Evolutionary conservation across 495 filamentous ascomycete species (phyloP), one percentile per base, ranked within the genome.

Genomic region (Penicillium egyptiacum): DNA sequence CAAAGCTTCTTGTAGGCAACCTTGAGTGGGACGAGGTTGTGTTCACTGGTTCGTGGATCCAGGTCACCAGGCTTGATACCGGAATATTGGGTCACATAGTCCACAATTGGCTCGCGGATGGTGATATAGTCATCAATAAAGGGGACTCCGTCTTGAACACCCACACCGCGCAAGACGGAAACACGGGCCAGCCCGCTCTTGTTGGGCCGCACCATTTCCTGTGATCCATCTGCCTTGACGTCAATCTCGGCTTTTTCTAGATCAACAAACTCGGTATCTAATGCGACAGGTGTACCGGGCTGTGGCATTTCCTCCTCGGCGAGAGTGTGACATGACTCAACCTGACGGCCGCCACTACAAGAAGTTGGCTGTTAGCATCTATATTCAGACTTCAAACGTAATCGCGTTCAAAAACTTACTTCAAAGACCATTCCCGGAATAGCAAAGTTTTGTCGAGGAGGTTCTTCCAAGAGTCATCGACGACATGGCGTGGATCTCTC

Each of bases 111-210:
- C 58, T 96, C 94, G 20, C 86, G 85, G 55, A 92, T 91, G 19
- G 83, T 85, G 55, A 99, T 96, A 73, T 98, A 98, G 69, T 99
- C 94, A 67, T 99, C 94, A 43, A 99, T 92, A 68, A 98, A 97
- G 0, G 94, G 88, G 0, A 87, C 71, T 9, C 90, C 90, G 72
- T 93, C 89, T 22, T 84, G 69, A 50, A 84, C 77, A 35, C 90
- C 92, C 2, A 81, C 74, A 14, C 90, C 94, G 41, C 94, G 81
- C 16, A 98, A 78, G 2, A 96, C 91, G 5, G 91, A 96, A 7
- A 94, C 91, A 54, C 94, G 82, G 22, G 92, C 94, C 31, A 98
- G 79, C 1, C 90, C 93, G 55, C 90, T 86, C 39, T 89, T 88
- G 49, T 82, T 89, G 10, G 94, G 94, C 8, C 91, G 81, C 11